Evolutionary conservation across 2,329 filamentous ascomycete genomes (phyloP).

Genomic region (Chaetomium sp.): DNA sequence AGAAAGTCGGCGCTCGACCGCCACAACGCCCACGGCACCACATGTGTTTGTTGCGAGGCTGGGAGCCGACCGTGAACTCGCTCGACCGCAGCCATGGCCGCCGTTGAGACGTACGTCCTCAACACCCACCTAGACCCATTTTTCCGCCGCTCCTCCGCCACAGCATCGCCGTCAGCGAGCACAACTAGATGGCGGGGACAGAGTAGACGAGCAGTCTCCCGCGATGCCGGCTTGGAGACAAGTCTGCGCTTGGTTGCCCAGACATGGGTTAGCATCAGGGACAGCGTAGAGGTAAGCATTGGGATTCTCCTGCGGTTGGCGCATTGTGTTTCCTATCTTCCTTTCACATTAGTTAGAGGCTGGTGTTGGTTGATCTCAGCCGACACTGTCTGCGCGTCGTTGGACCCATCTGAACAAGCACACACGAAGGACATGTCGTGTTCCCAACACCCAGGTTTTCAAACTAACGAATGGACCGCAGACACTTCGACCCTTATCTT

Average conservation of each 20-base stretch:
- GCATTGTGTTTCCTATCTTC: neutral
- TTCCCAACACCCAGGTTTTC: neutral
- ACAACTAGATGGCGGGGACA: conserved; percentile 33
- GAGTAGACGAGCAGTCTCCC: conserved; percentile 25
- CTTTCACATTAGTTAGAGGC: neutral
- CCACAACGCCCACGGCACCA: conserved; percentile 20
- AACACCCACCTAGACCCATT: conserved; percentile 37
- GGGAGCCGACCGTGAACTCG: conserved; percentile 37
- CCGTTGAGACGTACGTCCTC: conserved; percentile 41
- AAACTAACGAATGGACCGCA: conserved; percentile 1
- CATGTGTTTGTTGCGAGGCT: conserved; percentile 45
- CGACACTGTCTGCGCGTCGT: too few relatives aligned
- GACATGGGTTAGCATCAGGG: conserved; percentile 33
- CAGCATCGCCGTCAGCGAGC: conserved; percentile 26
- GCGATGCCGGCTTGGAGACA: conserved; percentile 25
- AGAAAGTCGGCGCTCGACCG: conserved; percentile 2
- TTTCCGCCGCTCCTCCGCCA: conserved; percentile 32
- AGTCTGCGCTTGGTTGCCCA: conserved; percentile 36
- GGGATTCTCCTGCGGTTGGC: too few relatives aligned
- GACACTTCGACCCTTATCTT: conserved; percentile 6
- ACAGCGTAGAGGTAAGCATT: conserved; percentile 27
- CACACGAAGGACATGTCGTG: neutral
- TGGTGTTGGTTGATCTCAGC: neutral
- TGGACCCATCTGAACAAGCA: neutral
- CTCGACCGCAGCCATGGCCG: conserved; percentile 47